Evolutionary conservation across 2,329 filamentous ascomycete genomes (phyloP).

Genomic region (Arthrobotrys entomopaga): DNA sequence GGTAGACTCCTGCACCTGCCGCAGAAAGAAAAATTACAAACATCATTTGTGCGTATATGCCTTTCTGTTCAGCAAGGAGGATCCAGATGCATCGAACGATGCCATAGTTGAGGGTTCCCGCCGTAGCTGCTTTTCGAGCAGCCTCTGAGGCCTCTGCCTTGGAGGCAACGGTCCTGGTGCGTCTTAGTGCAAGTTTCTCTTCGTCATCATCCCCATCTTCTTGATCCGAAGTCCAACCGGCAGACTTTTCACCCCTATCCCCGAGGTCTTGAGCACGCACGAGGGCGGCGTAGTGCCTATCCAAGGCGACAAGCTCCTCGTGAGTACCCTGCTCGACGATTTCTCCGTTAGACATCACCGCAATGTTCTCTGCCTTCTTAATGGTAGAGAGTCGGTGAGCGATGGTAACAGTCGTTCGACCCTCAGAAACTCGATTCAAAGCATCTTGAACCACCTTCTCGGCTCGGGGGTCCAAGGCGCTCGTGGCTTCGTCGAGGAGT

Average conservation of each 20-base stretch:
- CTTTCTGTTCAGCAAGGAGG: conserved; percentile 69
- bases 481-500: conserved; percentile 80
- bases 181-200: conserved; percentile 27
- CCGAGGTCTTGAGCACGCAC: conserved; percentile 72
- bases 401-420: conserved; percentile 79
- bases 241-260: conserved; percentile 60
- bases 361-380: conserved; percentile 79
- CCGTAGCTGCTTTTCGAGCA: conserved; percentile 56
- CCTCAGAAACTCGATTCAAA: conserved; percentile 70
- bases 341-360: conserved; percentile 77
- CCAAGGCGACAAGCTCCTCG: conserved; percentile 72
- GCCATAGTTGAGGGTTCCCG: conserved; percentile 58
- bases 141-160: conserved; percentile 40
- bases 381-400: conserved; percentile 81
- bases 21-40: conserved; percentile 65
- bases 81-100: conserved; percentile 68
- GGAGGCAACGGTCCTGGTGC: conserved; percentile 44
- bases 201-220: conserved; percentile 55
- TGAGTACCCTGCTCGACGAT: conserved; percentile 81
- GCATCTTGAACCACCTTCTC: conserved; percentile 70
- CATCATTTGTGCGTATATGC: conserved; percentile 66
- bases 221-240: conserved; percentile 34
- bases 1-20: conserved; percentile 62
- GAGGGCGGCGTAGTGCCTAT: conserved; percentile 73
- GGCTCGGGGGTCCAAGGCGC: conserved; percentile 69